A percentile compares a stretch with the other conserved stretches of the same genome.
phyloP scores from a whole-genome alignment of 2,329 filamentous ascomycete species.

The Colletotrichum kahawae region DNA sequence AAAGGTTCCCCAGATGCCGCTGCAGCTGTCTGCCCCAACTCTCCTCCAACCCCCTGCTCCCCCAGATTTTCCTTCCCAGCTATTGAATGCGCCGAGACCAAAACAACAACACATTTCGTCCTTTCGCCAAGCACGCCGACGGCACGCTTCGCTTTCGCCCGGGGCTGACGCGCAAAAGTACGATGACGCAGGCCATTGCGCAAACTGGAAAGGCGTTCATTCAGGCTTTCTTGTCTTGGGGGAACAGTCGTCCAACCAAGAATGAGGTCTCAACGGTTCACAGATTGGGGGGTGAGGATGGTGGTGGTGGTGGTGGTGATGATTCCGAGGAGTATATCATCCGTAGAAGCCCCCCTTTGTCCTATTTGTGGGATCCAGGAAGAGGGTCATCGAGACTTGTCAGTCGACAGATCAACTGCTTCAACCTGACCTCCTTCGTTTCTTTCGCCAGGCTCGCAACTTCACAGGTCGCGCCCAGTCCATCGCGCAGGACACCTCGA shows the following conservation, averaged over 20 bases:
- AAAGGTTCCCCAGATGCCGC: background rate
- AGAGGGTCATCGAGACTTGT: background rate
- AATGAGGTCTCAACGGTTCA: background rate
- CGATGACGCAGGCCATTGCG: conserved; percentile 12
- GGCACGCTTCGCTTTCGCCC: conserved; percentile 12
- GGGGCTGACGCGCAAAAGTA: conserved; percentile 12
- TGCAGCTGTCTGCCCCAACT: background rate
- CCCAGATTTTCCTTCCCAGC: background rate
- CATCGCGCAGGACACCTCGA: background rate
- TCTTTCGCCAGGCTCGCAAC: background rate
- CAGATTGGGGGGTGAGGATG: background rate
- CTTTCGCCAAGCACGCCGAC: conserved; percentile 7
- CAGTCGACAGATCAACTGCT: background rate
- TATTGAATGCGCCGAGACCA: background rate
- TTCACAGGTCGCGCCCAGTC: background rate
- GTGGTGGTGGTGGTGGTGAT: background rate
- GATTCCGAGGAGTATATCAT: background rate
- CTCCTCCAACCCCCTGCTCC: background rate
- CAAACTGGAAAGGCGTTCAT: background rate
- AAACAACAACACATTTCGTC: background rate
- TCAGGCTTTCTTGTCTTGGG: background rate
- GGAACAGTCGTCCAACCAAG: background rate
- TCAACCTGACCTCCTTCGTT: rapidly evolving
- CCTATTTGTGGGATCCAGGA: background rate
- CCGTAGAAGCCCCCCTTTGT: background rate